A percentile compares a stretch with the other conserved stretches of the same genome.
Conservation (phyloP, 352 stramenopile species). For the Phytophthora lateralis region DNA sequence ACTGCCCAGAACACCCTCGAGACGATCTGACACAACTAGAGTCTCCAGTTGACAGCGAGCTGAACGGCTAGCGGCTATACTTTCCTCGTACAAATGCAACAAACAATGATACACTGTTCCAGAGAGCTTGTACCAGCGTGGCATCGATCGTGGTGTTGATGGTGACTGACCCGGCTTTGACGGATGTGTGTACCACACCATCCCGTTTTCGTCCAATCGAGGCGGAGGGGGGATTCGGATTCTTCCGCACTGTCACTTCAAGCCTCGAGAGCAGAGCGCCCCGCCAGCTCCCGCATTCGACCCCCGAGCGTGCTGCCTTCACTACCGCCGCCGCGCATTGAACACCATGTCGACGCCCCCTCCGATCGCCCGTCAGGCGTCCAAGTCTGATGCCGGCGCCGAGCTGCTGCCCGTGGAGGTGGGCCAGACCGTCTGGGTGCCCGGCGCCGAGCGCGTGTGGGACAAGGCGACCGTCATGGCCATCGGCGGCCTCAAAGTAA, state of each 20-base stretch:
- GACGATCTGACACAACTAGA: constrained; percentile 8
- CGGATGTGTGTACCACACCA: constrained; percentile 7
- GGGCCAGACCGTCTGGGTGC: constrained; percentile 77
- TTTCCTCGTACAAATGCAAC: constrained; percentile 38
- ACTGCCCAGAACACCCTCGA: constrained; percentile 4
- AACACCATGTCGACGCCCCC: constrained; percentile 63
- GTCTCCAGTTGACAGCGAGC: constrained; percentile 7
- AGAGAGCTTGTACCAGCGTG: constrained; percentile 22
- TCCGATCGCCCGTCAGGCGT: constrained; percentile 71
- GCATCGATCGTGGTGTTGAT: background rate
- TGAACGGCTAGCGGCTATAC: constrained; percentile 18
- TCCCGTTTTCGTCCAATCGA: constrained; percentile 17
- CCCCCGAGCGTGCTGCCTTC: constrained; percentile 1
- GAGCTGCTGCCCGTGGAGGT: constrained; percentile 81
- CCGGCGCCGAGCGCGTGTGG: constrained; percentile 75
- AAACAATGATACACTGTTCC: constrained; percentile 24
- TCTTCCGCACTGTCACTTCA: constrained; percentile 45
- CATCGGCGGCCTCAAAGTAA: constrained; percentile 87
- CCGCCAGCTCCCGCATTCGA: constrained; percentile 3
- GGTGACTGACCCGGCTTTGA: constrained; percentile 4
- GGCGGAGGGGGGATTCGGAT: constrained; percentile 16
- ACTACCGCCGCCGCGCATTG: background rate
- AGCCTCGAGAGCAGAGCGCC: constrained; percentile 30
- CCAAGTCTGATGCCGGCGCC: constrained; percentile 65
- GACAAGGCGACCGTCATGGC: constrained; percentile 84